Base-by-base conservation (phyloP, 2,329 filamentous ascomycete species). In the Albifimbria verrucaria region DNA sequence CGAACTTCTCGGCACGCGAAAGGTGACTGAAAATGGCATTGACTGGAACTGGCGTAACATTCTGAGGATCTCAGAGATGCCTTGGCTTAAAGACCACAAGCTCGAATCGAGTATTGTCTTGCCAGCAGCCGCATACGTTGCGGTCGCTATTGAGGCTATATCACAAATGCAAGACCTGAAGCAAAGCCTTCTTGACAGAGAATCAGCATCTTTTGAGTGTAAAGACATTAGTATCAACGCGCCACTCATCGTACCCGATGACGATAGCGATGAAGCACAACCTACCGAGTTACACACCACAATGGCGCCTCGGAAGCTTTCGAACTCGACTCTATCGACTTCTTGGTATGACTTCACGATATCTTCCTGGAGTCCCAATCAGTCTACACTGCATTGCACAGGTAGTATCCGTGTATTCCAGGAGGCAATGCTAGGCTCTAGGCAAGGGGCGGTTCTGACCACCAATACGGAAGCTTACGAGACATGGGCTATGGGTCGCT, bases 51-150 rank as follows among this genome's bases (percentile, higher is more conserved):
- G 58, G 58, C 51, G 64, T 0, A 65, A 66, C 17, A 3, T 63
- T 2, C 48, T 66, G 4, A 52, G 50, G 18, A 3, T 66, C 0
- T 53, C 57, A 3, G 51, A 62, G 22, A 49, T 52, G 1, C 67
- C 79, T n/a, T 78, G 77, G 51, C 65, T 75, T 2, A 63, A 72
- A 21, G 74, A 77, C 55, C 77, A 78, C 63, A 56, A 62, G n/a
- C 72, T 77, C 65, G 68, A 70, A 45, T 72, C 67, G 52, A 66
- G 75, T 23, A 66, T 70, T 42, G 67, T 77, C 52, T 75, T 73
- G 50, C 70, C 75, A 48, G 68, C 65, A 42, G 67, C 68, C 1
- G 74, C 72, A 25, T 65, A 68, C 32, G 61, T 70, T 1, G 25
- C 25, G 10, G 20, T 48, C 25, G 46, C 46, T 20, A 48, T 48